phyloP scores from a whole-genome alignment of 2,329 filamentous ascomycete species.

The Cercospora beticola region DNA sequence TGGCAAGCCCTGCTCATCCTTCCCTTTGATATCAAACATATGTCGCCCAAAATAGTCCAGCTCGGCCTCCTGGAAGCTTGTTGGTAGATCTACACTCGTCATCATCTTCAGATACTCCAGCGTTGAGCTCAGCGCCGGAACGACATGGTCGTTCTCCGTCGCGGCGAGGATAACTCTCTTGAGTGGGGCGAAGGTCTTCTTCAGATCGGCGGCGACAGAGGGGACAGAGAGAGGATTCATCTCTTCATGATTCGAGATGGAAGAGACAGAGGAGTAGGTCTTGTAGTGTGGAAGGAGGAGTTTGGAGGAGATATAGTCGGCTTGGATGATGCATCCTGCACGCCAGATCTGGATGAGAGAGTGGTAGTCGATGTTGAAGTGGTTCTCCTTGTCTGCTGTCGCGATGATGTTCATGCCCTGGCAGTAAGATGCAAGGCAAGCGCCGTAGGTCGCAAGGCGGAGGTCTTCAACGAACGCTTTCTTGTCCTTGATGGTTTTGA shows the following conservation, averaged over 20 bases:
- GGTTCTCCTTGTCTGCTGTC: slow-evolving; percentile 56
- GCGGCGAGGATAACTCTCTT: slow-evolving; percentile 58
- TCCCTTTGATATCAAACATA: slow-evolving; percentile 61
- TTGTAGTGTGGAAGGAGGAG: slow-evolving; percentile 54
- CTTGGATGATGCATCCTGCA: slow-evolving; percentile 69
- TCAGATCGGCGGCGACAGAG: slow-evolving; percentile 55
- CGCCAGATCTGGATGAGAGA: slow-evolving; percentile 64
- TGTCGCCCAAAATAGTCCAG: slow-evolving; percentile 70
- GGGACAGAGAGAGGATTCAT: slow-evolving; percentile 51
- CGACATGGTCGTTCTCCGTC: slow-evolving; percentile 58
- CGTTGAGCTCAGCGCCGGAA: slow-evolving; percentile 61
- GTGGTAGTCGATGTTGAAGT: slow-evolving; percentile 58
- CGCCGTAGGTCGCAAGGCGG: slow-evolving; percentile 60
- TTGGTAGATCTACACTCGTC: slow-evolving; percentile 60
- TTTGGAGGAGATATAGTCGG: slow-evolving; percentile 60
- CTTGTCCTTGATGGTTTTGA: slow-evolving; percentile 36
- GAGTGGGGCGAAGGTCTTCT: slow-evolving; percentile 51
- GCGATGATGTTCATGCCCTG: slow-evolving; percentile 67
- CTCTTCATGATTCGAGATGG: slow-evolving; percentile 33
- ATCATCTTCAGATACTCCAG: slow-evolving; percentile 68
- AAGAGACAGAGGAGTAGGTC: slow-evolving; percentile 11
- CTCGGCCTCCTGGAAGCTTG: slow-evolving; percentile 69
- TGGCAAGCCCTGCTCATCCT: slow-evolving; percentile 51
- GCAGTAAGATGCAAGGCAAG: slow-evolving; percentile 62
- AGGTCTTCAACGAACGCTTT: slow-evolving; percentile 57